phyloP scores from a whole-genome alignment of 164 flowering plant genomes.

The Vitis amurensis region DNA sequence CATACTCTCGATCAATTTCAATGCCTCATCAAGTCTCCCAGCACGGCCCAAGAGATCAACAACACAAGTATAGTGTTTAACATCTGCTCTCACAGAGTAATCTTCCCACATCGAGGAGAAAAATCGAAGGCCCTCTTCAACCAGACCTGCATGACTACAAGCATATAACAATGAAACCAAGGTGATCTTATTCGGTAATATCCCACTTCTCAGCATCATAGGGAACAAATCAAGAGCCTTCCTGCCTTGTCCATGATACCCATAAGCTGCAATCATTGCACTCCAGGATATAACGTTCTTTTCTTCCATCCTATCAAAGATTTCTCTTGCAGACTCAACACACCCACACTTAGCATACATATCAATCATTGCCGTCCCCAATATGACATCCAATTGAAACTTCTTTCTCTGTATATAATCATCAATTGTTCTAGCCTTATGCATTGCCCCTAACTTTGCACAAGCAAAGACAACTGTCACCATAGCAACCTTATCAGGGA shows the following conservation, averaged over 20 bases:
- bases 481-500: constrained; percentile 53
- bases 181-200: constrained; percentile 46
- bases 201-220: constrained; percentile 42
- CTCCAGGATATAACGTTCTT: constrained; percentile 62
- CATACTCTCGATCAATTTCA: constrained; percentile 40
- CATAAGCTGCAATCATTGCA: constrained; percentile 64
- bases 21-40: constrained; percentile 53
- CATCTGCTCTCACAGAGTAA: constrained; percentile 38
- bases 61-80: constrained; percentile 62
- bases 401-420: constrained; percentile 30
- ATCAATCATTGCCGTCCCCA: constrained; percentile 59
- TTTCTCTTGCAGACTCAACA: constrained; percentile 39
- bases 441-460: constrained; percentile 55
- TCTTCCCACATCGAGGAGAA: constrained; percentile 40
- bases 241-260: constrained; percentile 52
- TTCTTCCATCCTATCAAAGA: constrained; percentile 45
- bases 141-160: constrained; percentile 58
- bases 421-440: constrained; percentile 40
- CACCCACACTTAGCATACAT: constrained; percentile 69
- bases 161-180: constrained; percentile 53
- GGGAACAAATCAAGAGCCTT: constrained; percentile 50
- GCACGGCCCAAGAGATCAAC: constrained; percentile 68
- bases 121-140: constrained; percentile 45
- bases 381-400: constrained; percentile 37
- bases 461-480: constrained; percentile 57